Percentiles rank a stretch among this genome's conserved stretches.
Conservation (phyloP, 129 eudicot genomes). For the Pulicaria dysenterica region DNA sequence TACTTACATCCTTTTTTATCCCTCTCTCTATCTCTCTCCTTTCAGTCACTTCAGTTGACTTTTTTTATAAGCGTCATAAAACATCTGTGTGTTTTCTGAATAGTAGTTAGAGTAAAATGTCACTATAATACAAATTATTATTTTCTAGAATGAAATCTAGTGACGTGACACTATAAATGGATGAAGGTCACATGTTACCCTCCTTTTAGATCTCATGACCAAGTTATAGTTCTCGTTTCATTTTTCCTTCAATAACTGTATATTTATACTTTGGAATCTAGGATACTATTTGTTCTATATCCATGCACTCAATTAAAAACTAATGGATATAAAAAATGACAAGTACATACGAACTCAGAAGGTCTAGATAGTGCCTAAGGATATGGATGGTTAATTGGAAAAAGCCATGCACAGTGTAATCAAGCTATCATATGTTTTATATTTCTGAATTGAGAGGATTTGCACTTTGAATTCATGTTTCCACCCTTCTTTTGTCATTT, state of each 20-base stretch:
- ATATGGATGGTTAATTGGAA: not conserved
- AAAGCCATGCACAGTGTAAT: not conserved
- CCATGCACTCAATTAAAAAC: not conserved
- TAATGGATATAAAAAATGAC: not conserved
- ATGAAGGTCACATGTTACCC: not conserved
- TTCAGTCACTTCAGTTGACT: constrained; percentile 15
- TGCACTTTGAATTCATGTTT: constrained; percentile 2
- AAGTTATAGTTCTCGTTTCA: not conserved
- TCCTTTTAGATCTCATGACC: constrained; percentile 9
- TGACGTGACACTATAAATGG: no score
- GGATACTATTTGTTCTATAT: not conserved
- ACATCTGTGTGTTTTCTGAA: not conserved
- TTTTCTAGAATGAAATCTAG: no score
- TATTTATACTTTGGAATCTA: not conserved
- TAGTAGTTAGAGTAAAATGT: not conserved
- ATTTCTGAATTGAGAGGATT: not conserved
- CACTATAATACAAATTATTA: no score
- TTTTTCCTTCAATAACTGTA: not conserved
- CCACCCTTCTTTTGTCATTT: not conserved
- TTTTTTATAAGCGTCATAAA: not conserved
- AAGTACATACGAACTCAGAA: not conserved
- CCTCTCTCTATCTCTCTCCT: not conserved
- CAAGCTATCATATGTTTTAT: not conserved
- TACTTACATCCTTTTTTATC: not conserved
- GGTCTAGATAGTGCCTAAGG: not conserved